Conservation (phyloP, 441 rosid species). For the Cnidoscolus chayamansa region DNA sequence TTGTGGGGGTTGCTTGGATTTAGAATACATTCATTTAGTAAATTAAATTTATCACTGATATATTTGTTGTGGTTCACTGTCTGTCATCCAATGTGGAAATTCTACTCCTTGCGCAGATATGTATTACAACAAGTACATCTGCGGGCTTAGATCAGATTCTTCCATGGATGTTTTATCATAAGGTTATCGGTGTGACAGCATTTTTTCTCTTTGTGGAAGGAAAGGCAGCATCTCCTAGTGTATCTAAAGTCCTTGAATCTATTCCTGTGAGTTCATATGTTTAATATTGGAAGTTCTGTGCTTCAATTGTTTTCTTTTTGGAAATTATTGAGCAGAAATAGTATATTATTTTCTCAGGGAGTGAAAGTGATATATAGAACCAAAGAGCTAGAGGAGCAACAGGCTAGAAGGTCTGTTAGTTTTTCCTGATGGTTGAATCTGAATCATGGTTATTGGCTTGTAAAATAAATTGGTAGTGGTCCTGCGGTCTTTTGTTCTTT, state of each 20-base stretch:
- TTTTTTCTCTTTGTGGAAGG: slow-evolving; percentile 90
- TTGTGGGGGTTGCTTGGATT: slow-evolving; percentile 8
- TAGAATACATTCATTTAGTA: not conserved
- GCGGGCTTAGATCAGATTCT: slow-evolving; percentile 76
- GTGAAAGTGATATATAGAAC: slow-evolving; percentile 76
- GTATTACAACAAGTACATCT: slow-evolving; percentile 78
- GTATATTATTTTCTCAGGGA: slow-evolving; percentile 44
- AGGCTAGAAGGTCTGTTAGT: slow-evolving; percentile 64
- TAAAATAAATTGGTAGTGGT: slow-evolving; percentile 12
- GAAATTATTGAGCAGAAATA: not conserved
- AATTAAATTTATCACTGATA: not conserved
- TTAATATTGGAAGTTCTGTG: not conserved
- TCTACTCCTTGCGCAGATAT: slow-evolving; percentile 45
- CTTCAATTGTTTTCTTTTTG: slow-evolving; percentile 5
- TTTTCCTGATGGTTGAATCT: slow-evolving; percentile 1
- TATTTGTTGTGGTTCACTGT: not conserved
- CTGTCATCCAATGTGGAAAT: not conserved
- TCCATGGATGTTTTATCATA: slow-evolving; percentile 85
- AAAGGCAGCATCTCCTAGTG: slow-evolving; percentile 65
- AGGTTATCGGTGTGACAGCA: slow-evolving; percentile 71
- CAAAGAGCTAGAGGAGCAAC: slow-evolving; percentile 76
- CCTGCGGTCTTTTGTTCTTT: not conserved
- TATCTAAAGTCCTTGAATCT: slow-evolving; percentile 64
- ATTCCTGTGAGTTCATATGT: slow-evolving; percentile 54
- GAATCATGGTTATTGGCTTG: slow-evolving; percentile 15